These are phyloP conservation scores for Rubus idaeus DNA, from an alignment of 306 rosid genomes.

Conservation along the genomic window DNA sequence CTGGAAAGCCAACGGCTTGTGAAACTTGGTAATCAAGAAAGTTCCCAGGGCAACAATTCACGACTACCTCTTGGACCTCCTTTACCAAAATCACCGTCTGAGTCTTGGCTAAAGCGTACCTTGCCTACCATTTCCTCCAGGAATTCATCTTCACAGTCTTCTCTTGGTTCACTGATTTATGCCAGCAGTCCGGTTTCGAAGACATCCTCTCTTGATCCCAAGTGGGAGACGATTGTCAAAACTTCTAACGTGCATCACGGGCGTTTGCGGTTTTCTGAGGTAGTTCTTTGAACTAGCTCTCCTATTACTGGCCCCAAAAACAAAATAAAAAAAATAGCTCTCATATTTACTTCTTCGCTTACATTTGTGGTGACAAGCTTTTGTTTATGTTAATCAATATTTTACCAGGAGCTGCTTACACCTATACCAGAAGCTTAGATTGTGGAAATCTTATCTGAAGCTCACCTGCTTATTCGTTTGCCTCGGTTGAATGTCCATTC, in stretches of 20 bases:
- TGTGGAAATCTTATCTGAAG: constrained; percentile 24
- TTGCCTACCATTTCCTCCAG: constrained; percentile 60
- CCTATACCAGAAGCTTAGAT: constrained; percentile 68
- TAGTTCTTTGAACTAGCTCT: constrained; percentile 24
- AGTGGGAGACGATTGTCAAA: constrained; percentile 57
- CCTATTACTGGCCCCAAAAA: neutral
- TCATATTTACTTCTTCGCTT: constrained; percentile 23
- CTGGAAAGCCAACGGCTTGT: constrained; percentile 33
- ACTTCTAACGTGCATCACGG: constrained; percentile 43
- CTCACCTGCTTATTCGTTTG: constrained; percentile 19
- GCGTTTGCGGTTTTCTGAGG: constrained; percentile 58
- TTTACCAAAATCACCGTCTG: constrained; percentile 83
- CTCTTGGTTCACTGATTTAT: constrained; percentile 30
- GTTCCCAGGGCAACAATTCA: constrained; percentile 18
- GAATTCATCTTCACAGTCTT: constrained; percentile 39
- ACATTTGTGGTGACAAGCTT: constrained; percentile 1
- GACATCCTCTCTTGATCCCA: constrained; percentile 32
- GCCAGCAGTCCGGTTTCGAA: constrained; percentile 25
- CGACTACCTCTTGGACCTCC: constrained; percentile 56
- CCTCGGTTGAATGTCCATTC: constrained; percentile 23
- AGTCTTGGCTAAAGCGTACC: constrained; percentile 87
- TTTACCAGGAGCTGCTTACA: constrained; percentile 56
- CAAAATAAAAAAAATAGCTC: neutral
- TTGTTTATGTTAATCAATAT: constrained; percentile 18
- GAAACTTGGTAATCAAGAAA: constrained; percentile 26